These are phyloP conservation scores for Canavalia gladiata DNA, from an alignment of 306 rosid species.

Conservation along the genomic window DNA sequence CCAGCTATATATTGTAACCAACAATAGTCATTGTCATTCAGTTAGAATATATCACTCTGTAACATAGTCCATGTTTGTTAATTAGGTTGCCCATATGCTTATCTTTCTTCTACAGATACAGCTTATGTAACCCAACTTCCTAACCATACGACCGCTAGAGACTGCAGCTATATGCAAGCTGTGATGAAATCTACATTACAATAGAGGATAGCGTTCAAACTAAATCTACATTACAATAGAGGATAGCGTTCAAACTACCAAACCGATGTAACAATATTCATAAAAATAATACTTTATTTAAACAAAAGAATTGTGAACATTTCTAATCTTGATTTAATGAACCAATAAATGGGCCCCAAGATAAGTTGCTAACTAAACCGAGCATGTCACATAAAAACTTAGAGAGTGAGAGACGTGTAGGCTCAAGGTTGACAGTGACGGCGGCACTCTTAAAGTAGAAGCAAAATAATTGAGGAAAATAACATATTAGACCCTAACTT, in stretches of 20 bases:
- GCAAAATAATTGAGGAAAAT: not conserved
- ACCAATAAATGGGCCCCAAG: not conserved
- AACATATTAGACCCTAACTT: not conserved
- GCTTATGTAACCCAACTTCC: not conserved
- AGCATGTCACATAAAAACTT: not conserved
- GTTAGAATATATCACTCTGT: not conserved
- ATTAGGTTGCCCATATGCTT: not conserved
- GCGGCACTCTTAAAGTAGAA: not conserved
- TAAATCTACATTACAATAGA: not conserved
- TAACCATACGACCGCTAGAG: not conserved
- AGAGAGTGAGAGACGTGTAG: not conserved
- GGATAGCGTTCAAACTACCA: not conserved
- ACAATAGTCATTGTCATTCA: slow-evolving; percentile 9
- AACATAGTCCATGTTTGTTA: not conserved
- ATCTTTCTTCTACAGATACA: not conserved
- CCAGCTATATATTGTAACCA: not conserved
- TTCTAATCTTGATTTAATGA: not conserved
- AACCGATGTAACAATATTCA: no score
- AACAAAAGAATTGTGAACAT: not conserved
- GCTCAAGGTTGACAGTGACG: no score
- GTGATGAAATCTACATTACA: not conserved
- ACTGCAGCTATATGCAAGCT: not conserved
- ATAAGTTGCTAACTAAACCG: not conserved
- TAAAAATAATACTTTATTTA: no score
- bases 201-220: not conserved